Base-by-base conservation (phyloP, 441 rosid genomes). In the Biscutella laevigata region DNA sequence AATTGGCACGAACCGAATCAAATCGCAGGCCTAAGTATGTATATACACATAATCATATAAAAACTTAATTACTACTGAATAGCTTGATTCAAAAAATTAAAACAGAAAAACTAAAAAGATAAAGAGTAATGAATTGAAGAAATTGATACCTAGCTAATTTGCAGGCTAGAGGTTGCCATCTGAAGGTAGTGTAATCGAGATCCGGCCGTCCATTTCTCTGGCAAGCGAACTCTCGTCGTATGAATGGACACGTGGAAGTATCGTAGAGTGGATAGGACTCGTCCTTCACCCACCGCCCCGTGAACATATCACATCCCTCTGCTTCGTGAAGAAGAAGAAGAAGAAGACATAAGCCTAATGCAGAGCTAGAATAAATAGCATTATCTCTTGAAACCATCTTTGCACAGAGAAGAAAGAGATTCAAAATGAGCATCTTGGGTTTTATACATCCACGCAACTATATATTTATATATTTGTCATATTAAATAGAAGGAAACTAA, bases 151-250 rank as follows among this genome's bases (percentile, higher is more conserved):
- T 77, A 8, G 67, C 34, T 36, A 89, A 46, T 52, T 71, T 59
- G 65, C 97, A 89, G 59, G 7, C 38, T 2, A 45, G 72, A 40
- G 97, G 97, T 41, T 83, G 78, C 97, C 97, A 90, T 61, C 84
- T 58, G 71, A 77, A 87, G 2, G 67, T 52, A 37, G 91, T 29
- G 74, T 71, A 87, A 13, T 47, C 25, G 12, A 60, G 71, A 77
- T 90, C 96, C 0, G 86, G 83, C 40, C 96, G 91, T 52, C 97
- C 97, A 43, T 89, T 83, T 43, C 54, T 77, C 64, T 69, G 68
- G 77, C 97, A 90, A 30, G 46, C 34, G 71, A 86, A 90, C 67
- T 84, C 95, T 7, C 51, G 74, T 50, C 84, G 76, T 10, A 90
- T 69, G 81, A 84, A 86, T 0, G 94, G 83, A 74, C 96, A 88